Evolutionary conservation across 2,329 filamentous ascomycete species (phyloP), one percentile per base, ranked within the genome.

Genomic region (Verticillium nubilum): DNA sequence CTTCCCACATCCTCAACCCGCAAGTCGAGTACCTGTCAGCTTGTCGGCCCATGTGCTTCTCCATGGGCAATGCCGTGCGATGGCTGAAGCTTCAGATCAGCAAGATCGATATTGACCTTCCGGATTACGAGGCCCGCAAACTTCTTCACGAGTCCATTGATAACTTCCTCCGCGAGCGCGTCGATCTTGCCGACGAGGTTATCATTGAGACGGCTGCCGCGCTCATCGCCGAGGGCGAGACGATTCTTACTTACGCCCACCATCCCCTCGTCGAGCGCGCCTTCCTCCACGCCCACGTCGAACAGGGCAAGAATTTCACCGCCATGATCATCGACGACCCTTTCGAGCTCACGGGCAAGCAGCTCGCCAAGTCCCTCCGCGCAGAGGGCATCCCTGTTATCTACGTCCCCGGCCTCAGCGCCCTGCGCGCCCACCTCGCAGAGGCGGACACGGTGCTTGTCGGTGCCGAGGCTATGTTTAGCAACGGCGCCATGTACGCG

Each of bases 11-110:
- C 64, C 86, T 99, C 61, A 95, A 92, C 69, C 91, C 93, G 37
- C 95, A 99, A 75, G 97, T 99, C 69, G 92, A 96, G 65, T 97
- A 96, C 70, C 84, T 99, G 62, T 91, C 91, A 61, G 92, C 92
- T 66, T 97, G 93, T 70, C 88, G 95, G n/a, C 93, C 95, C 33
- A 90, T 99, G 76, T 96, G 91, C 65, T 95, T 97, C 74, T 92
- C 91, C 63, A 97, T 98, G 88, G 95, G 95, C 62, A 99, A 98
- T 73, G 92, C 92, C 35, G 96, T 99, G 70, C 86, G 95, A 58
- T 94, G 92, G 82, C 83, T 99, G 56, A 99, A 99, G 79, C 86
- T 97, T 54, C 86, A 92, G 68, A 94, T 99, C 70, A 90, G 91
- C 68, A 92, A 92, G 67, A 88, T 97, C 60, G 92, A 97, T 68